Base-by-base conservation (phyloP, 78 protist genomes). In the Dictyostelium intermedium region DNA sequence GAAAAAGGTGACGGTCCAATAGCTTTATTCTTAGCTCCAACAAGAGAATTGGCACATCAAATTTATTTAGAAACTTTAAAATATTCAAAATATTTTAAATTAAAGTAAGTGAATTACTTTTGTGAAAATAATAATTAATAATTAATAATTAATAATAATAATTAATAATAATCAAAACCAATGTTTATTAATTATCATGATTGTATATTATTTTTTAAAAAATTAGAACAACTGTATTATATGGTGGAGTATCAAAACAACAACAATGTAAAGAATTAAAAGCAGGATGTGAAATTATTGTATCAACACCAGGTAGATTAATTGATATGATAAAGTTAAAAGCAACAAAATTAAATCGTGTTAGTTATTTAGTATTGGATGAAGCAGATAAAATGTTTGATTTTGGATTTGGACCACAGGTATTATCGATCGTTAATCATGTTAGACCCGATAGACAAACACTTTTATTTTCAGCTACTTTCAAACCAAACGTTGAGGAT, bases 381-480 rank as follows among this genome's bases (percentile, higher is more conserved):
- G 99, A 98, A 83, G 98, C 98, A 11, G 99, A 98, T 86, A 73
- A 93, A 61, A 97, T 98, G 99, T 96, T 98, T 41, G 99, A 98
- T 76, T 41, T 97, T 84, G 99, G 98, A 45, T 98, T 98, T 89
- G 98, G 94, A 39, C 96, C 93, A 13, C 99, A 98, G 30, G 91
- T 97, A 5, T 47, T 79, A 41, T 91, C 97, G 0, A 91, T 96
- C 4, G 82, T 97, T 11, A 76, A 79, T 16, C 83, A 89, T 39
- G 81, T 96, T 27, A 66, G 98, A 34, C 98, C 98, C 0, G 98
- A 98, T 60, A 32, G 98, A 11, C 98, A 97, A 35, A 95, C 98
- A 61, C 81, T 97, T 2, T 78, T 98, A 61, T 98, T 98, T 78
- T 95, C 97, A 13, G 99, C 99, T 0, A 98, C 99, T 18, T 96